Percentiles rank a stretch among this genome's conserved stretches.
Evolutionary conservation across 73 alveolate genomes (phyloP).

Genomic region (Durusdinium trenchii): DNA sequence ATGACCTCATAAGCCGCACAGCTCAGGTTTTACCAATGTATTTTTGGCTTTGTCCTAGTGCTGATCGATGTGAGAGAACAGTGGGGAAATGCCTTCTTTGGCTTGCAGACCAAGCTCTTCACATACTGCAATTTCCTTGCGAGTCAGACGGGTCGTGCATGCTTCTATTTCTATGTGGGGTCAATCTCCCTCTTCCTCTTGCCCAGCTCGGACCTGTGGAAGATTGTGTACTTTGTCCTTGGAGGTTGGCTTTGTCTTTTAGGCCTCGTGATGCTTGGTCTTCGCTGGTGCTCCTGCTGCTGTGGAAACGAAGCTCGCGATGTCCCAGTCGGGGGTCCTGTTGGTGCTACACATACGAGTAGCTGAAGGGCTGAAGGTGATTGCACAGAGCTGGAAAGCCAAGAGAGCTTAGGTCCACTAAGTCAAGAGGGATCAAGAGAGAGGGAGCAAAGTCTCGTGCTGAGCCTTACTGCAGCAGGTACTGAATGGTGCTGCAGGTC

Average conservation of each 20-base stretch:
- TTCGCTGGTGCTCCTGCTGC: constrained; percentile 56
- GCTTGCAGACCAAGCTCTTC: constrained; percentile 55
- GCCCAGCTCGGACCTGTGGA: constrained; percentile 51
- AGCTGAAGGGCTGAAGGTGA: too few relatives aligned
- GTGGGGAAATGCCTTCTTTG: constrained; percentile 47
- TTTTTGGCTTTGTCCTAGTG: constrained; percentile 16
- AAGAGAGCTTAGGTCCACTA: too few relatives aligned
- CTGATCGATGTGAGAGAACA: neutral
- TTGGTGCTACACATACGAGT: too few relatives aligned
- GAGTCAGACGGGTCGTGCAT: constrained; percentile 32
- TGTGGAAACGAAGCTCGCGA: constrained; percentile 25
- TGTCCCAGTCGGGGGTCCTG: too few relatives aligned
- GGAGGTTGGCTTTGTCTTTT: constrained; percentile 31
- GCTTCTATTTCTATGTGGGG: constrained; percentile 63
- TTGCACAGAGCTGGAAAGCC: too few relatives aligned
- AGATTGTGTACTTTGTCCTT: constrained; percentile 32
- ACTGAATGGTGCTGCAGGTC: too few relatives aligned
- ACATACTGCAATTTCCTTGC: constrained; percentile 53
- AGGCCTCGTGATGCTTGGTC: constrained; percentile 44
- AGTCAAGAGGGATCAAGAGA: too few relatives aligned
- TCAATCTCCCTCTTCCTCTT: constrained; percentile 38
- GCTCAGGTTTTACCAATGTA: constrained; percentile 47
- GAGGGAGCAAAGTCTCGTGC: too few relatives aligned
- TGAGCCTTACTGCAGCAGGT: too few relatives aligned
- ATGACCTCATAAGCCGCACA: too few relatives aligned